Conservation (phyloP, 2,329 filamentous ascomycete genomes). For the Verticillium tricorpus region DNA sequence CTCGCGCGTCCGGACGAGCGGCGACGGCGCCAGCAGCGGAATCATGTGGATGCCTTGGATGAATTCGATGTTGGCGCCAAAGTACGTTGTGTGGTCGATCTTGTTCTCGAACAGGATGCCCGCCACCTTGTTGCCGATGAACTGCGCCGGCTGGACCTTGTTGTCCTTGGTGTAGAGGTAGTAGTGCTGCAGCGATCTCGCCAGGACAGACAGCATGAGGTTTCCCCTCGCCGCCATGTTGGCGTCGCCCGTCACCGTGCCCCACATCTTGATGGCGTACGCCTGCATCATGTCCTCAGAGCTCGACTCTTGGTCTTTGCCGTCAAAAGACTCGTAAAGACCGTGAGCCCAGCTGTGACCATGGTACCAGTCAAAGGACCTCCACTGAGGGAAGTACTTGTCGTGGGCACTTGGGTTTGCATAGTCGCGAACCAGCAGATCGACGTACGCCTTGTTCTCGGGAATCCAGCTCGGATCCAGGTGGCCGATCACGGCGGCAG, state of each 20-base stretch:
- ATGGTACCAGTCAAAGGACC: slow-evolving; percentile 90
- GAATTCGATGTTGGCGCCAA: slow-evolving; percentile 68
- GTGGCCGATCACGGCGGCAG: slow-evolving; percentile 76
- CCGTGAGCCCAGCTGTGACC: slow-evolving; percentile 93
- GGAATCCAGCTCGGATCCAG: slow-evolving; percentile 72
- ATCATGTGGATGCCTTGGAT: slow-evolving; percentile 81
- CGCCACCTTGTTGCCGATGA: slow-evolving; percentile 71
- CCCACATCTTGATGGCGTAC: slow-evolving; percentile 95
- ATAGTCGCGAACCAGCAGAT: slow-evolving; percentile 76
- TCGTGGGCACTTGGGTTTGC: slow-evolving; percentile 72
- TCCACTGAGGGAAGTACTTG: slow-evolving; percentile 72
- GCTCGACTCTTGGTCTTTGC: slow-evolving; percentile 81
- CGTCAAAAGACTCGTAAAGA: slow-evolving; percentile 64
- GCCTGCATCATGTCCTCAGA: slow-evolving; percentile 86
- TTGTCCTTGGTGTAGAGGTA: slow-evolving; percentile 76
- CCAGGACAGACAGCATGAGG: slow-evolving; percentile 76
- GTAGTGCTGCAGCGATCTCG: slow-evolving; percentile 70
- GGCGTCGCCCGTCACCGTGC: slow-evolving; percentile 66
- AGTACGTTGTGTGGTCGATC: slow-evolving; percentile 88
- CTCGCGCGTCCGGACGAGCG: slow-evolving; percentile 57
- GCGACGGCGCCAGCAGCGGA: slow-evolving; percentile 64
- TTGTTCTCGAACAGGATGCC: slow-evolving; percentile 90
- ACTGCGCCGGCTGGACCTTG: slow-evolving; percentile 64
- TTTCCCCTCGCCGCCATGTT: slow-evolving; percentile 76
- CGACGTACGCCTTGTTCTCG: slow-evolving; percentile 73